Base-by-base conservation (phyloP, 2,329 filamentous ascomycete species). In the Sporothrix dimorphospora region DNA sequence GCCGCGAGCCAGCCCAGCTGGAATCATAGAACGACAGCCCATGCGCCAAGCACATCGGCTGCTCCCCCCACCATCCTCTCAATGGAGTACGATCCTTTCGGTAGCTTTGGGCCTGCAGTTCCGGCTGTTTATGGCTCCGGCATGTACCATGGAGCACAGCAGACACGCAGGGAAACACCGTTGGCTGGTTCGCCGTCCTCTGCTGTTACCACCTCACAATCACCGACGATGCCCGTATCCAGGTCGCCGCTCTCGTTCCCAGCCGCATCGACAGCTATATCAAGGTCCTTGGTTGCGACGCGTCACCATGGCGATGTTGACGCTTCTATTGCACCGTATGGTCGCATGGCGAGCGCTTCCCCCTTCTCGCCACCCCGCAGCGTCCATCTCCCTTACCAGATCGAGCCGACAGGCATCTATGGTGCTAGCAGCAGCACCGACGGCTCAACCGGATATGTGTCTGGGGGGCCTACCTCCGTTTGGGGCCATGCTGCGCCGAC, bases 31-130 rank as follows among this genome's bases (percentile, higher is more conserved):
- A 76, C 80, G 45, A 76, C 81, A 55, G 79, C 85, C 72, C 82
- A 84, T 34, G 78, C 82, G 34, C 76, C 80, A 24, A 79, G 83
- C 51, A 81, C 81, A 1, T 81, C 82, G 3, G 78, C 83, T 61
- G 79, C 80, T 71, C 81, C 83, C 73, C 81, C 85, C 70, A 84
- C 82, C 75, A 81, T 86, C 40, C 78, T 87, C 71, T 81, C 85
- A 45, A 78, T 83, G 47, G 86, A 87, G 61, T 89, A 88, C 77
- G 84, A 86, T 75, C 12, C 83, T 40, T 89, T 87, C 76, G 80
- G 81, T 73, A 80, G 81, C 72, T 88, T 86, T 76, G 82, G 84
- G 47, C 11, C 81, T 34, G 77, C 79, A 69, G 77, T 85, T 74
- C 77, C 82, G 71, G 74, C 79, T 24, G 74, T 66, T 3, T 88